Evolutionary conservation across 164 flowering plant species (phyloP), one percentile per base, ranked within the genome.

Genomic region (Aristolochia fimbriata): DNA sequence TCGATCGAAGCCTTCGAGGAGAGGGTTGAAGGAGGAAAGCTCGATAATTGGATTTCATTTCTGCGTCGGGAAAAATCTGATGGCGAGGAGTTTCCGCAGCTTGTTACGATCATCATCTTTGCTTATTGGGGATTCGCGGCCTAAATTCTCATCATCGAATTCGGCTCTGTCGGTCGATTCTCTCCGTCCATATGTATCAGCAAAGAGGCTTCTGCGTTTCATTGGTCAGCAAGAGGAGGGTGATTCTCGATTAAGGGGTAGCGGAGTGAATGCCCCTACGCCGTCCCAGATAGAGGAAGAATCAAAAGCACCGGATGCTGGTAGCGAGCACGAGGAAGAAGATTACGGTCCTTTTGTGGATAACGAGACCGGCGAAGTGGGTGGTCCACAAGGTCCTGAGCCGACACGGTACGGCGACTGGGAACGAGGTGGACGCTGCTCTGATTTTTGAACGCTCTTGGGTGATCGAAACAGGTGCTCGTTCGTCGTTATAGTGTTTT

Each of bases 391-490:
- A 55, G 65, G 65, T 6, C 65, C 65, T n/a, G 65, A 62, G 65
- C 65, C 65, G 15, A 62, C 65, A 23, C 65, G 65, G 19, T 62
- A 62, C 19, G 65, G 65, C 24, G 86, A 82, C 62, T 85, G 91
- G 91, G 87, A 85, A 50, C 79, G 73, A 14, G 71, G 72, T 19
- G 91, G 91, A 9, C 78, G 91, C 16, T 85, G 91, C 70, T 81
- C 67, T 7, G 91, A 85, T 64, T 85, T 85, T 24, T 85, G 65
- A 71, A n/a, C 6, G 12, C 12, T 0, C 49, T 37, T 10, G 43
- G 43, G 12, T 7, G 9, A 37, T 37, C 8, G 43, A 37, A 37
- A 37, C 43, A 37, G 43, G 43, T 37, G 43, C 43, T 6, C 7
- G 43, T 3, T 37, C 43, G 43, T 37, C 12, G 1, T 37, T 37